These are phyloP conservation scores for Balamuthia mandrillaris DNA, from an alignment of 208 protist genomes.

Conservation along the genomic window DNA sequence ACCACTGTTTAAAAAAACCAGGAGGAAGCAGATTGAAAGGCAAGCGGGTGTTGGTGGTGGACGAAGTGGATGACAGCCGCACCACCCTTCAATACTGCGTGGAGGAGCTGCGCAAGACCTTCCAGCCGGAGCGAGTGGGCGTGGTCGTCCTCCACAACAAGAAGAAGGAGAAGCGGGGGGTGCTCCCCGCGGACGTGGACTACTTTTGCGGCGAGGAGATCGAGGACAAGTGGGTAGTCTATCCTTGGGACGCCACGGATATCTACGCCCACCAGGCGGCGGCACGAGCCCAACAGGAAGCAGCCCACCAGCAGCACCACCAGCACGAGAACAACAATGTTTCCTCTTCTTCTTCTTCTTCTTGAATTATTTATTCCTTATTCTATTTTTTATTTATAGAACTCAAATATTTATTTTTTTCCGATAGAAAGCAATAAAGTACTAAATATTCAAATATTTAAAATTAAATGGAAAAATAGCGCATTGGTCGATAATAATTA, in stretches of 20 bases:
- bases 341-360: too few species aligned
- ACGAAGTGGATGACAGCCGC: slow-evolving; percentile 50
- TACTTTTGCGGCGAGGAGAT: neutral
- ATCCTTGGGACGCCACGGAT: neutral
- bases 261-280: neutral
- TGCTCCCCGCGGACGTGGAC: neutral
- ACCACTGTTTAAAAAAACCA: neutral
- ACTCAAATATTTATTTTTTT: too few species aligned
- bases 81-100: slow-evolving; percentile 26
- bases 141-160: neutral
- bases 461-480: too few species aligned
- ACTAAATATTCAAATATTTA: too few species aligned
- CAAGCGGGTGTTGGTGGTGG: slow-evolving; percentile 36
- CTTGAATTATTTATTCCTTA: too few species aligned
- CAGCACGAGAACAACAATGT: too few species aligned
- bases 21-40: neutral
- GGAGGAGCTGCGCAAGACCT: neutral
- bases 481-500: too few species aligned
- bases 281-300: too few species aligned
- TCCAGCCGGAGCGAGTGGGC: neutral
- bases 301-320: too few species aligned
- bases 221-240: neutral
- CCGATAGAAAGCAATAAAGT: too few species aligned
- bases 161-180: neutral
- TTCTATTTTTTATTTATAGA: too few species aligned